A percentile compares a stretch with the other conserved stretches of the same genome.
These are phyloP conservation scores for Pseudozyma thailandica DNA, from an alignment of 1,284 basidiomycete species.

Conservation along the genomic window DNA sequence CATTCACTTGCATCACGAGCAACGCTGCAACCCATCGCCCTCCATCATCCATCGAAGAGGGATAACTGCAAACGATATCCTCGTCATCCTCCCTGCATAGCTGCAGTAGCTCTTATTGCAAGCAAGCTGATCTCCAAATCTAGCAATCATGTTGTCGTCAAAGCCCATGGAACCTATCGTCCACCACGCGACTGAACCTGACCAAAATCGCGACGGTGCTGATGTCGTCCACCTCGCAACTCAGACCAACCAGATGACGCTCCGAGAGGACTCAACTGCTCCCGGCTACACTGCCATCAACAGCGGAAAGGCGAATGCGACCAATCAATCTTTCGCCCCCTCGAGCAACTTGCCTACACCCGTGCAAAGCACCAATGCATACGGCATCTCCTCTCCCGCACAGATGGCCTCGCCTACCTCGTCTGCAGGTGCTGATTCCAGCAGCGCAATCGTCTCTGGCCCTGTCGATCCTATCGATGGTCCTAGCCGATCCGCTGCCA, in stretches of 20 bases:
- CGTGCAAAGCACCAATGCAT: not conserved
- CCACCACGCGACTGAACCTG: constrained; percentile 27
- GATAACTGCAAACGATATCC: too few species aligned
- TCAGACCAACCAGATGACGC: constrained; percentile 40
- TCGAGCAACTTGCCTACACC: constrained; percentile 16
- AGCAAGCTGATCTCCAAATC: not conserved
- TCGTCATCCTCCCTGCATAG: too few species aligned
- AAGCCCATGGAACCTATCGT: constrained; percentile 56
- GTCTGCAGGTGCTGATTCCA: not conserved
- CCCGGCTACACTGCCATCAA: constrained; percentile 48
- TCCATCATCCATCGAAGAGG: too few species aligned
- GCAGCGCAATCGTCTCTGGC: constrained; percentile 22
- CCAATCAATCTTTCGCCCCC: constrained; percentile 3
- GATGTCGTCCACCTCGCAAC: constrained; percentile 43
- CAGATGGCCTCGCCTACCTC: constrained; percentile 21
- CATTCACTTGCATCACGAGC: not conserved
- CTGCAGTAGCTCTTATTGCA: too few species aligned
- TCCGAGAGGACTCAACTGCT: constrained; percentile 44
- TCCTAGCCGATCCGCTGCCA: constrained; percentile 35
- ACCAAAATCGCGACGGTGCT: constrained; percentile 18
- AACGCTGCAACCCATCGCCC: too few species aligned
- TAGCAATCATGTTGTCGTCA: constrained; percentile 7
- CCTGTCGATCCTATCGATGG: constrained; percentile 40
- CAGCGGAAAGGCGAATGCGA: constrained; percentile 3
- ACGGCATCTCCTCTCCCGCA: constrained; percentile 21